Conservation (phyloP, 306 rosid species). For the Senna siamea region DNA sequence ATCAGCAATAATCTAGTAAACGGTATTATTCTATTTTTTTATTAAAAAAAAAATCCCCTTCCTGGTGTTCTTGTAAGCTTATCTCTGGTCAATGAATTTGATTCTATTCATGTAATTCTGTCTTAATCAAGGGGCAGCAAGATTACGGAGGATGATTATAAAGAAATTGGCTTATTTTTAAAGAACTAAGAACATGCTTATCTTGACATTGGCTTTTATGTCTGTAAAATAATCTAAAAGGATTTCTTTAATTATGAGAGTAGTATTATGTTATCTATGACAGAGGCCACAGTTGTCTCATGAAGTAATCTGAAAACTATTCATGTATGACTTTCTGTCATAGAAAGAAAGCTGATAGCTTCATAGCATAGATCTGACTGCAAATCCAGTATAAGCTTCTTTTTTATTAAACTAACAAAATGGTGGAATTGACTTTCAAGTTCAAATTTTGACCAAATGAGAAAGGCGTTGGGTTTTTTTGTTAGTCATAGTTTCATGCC, state of each 20-base stretch:
- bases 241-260: background rate
- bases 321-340: conserved; percentile 12
- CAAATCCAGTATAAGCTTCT: background rate
- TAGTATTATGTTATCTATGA: background rate
- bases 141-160: background rate
- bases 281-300: background rate
- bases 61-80: conserved; percentile 2
- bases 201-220: background rate
- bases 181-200: background rate
- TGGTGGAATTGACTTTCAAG: conserved; percentile 13
- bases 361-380: background rate
- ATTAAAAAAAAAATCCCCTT: background rate
- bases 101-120: background rate
- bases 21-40: conserved; percentile 6
- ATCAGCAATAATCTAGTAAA: conserved; percentile 15
- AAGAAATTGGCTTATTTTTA: conserved; percentile 16
- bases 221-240: background rate
- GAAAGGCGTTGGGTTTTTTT: background rate
- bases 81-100: conserved; percentile 10
- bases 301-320: conserved; percentile 8
- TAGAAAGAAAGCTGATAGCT: background rate
- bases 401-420: background rate
- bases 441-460: conserved; percentile 8
- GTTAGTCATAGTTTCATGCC: conserved; percentile 1
- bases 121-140: conserved; percentile 31